Base-by-base conservation (phyloP, 352 stramenopile species). In the Globisporangium carolinianum region DNA sequence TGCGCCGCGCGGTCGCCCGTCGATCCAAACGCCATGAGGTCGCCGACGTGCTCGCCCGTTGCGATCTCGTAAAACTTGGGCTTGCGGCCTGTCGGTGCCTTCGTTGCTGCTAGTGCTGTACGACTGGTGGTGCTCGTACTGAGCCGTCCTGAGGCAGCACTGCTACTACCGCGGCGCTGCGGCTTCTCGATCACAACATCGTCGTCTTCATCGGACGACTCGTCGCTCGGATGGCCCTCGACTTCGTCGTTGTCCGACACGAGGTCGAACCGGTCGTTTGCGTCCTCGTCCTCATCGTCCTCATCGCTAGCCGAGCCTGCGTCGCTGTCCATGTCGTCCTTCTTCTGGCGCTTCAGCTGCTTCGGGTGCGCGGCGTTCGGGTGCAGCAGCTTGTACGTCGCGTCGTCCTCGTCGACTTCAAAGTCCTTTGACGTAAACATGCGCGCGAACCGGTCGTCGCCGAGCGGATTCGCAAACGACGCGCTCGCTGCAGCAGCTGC, bases 361-460 rank as follows among this genome's bases (percentile, higher is more conserved):
- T 77, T 83, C 11, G 67, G 71, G 47, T 86, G 86, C 14, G 76
- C 73, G 51, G 90, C 90, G 69, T 91, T 98, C 46, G 97, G 96
- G 69, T 99, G 97, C 38, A 97, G 76, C 68, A 98, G 76, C 55
- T 90, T 90, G 75, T 98, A 99, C 68, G 98, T 91, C 38, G 98
- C 91, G 58, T 89, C 95, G 46, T 98, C 82, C 63, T 98, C 83
- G 74, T 99, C 96, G 64, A 99, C 97, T 67, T 98, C 72, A 73
- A 98, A 99, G 76, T 99, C 96, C 41, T 84, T 87, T 60, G 97
- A 98, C 64, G 86, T 90, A 71, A 99, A 99, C 73, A 99, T 91
- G 47, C 77, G 80, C 52, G 92, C 89, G 68, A 99, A 99, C 61
- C 97, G 96, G 68, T 99, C 88, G 76, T 99, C 97, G 46, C 84